A percentile compares a stretch with the other conserved stretches of the same genome.
phyloP scores from a whole-genome alignment of 305 asterid genomes.

The Salvia sclarea region DNA sequence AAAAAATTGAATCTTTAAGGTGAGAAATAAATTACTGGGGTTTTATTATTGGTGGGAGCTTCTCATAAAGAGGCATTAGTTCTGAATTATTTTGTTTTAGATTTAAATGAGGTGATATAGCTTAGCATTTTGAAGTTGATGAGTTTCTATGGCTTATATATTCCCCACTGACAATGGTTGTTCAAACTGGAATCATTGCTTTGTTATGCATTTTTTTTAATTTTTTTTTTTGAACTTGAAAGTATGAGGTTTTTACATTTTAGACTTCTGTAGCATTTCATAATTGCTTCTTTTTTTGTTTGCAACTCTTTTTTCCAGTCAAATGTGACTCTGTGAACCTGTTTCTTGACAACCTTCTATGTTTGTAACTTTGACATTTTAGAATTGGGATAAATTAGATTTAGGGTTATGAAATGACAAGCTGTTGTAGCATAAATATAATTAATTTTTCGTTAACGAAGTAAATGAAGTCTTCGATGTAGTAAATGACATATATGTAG shows the following conservation, averaged over 20 bases:
- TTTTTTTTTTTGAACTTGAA: neutral
- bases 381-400: neutral
- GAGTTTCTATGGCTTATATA: conserved; percentile 17
- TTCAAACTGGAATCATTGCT: conserved; percentile 27
- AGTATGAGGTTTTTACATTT: neutral
- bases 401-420: conserved; percentile 3
- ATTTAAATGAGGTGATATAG: conserved; percentile 22
- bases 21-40: conserved; percentile 23
- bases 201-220: neutral
- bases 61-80: neutral
- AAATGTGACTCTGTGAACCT: neutral
- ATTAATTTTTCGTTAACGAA: conserved; percentile 11
- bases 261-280: neutral
- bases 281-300: neutral
- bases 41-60: conserved; percentile 13
- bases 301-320: neutral
- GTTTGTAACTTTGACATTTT: neutral
- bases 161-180: neutral
- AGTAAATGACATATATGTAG: neutral
- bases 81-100: conserved; percentile 4
- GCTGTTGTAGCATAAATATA: neutral
- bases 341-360: conserved; percentile 18
- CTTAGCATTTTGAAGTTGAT: conserved; percentile 24
- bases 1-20: conserved; percentile 10
- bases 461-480: conserved; percentile 28